Base-by-base conservation (phyloP, 352 stramenopile genomes). In the Nothophytophthora sp. region DNA sequence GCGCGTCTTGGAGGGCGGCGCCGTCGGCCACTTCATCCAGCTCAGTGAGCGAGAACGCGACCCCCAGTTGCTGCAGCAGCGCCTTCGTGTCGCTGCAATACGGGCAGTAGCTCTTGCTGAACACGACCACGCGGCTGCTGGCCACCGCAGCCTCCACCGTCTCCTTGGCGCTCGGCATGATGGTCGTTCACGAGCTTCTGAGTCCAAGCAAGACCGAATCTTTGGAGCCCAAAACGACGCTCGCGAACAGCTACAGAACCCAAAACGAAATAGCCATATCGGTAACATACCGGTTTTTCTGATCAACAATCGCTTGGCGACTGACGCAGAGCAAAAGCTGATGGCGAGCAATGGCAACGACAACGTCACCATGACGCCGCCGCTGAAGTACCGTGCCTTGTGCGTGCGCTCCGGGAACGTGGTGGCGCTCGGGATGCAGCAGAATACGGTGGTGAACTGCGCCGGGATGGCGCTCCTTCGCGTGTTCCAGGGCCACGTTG, bases 71-170 rank as follows among this genome's bases (percentile, higher is more conserved):
- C 10, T 50, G 49, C 27, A 85, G 68, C 49, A 85, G 54, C 29
- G 32, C 34, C 67, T 85, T 85, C 54, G 74, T 80, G 20, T 67
- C 65, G 30, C 63, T 76, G 72, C 95, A 98, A 73, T 96, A 98
- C 22, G 88, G 88, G 62, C 94, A 99, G 70, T 91, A 97, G 19
- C 76, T 78, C 77, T 98, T 98, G 50, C 85, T 95, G 68, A 96
- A 98, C 34, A 88, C 67, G 20, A 77, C 58, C 15, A 88, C 68
- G 16, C 37, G 43, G 43, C 63, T 60, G 15, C 40, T 28, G 34
- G 70, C 55, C 35, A 85, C 62, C 53, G 65, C 69, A 16, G 56
- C 48, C 59, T 84, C 60, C 22, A 88, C 61, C 50, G 67, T 68
- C 46, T 84, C 57, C 28, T 73, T 68, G 41, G 44, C 55, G 62